Percentiles rank a stretch among this genome's conserved stretches.
phyloP scores from a whole-genome alignment of 148 eudicot species.

The Chenopodium album region DNA sequence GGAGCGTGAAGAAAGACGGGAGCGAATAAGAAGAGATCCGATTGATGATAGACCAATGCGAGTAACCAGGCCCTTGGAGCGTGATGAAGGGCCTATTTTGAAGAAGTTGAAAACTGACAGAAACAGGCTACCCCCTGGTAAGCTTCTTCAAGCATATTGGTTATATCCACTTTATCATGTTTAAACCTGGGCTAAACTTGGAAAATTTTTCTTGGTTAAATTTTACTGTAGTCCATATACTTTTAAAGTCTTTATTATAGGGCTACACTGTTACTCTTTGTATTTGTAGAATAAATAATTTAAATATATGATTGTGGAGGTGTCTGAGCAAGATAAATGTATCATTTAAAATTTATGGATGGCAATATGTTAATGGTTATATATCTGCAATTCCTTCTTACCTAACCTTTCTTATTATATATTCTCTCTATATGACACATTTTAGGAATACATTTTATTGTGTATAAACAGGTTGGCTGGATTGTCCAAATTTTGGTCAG shows the following conservation, averaged over 20 bases:
- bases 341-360: not conserved
- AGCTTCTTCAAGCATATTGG: conserved; percentile 15
- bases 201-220: not conserved
- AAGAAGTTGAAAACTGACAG: conserved; percentile 61
- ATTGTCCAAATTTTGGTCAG: conserved; percentile 75
- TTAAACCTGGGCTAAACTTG: not conserved
- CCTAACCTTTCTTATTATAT: not conserved
- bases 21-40: conserved; percentile 59
- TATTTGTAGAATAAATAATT: not conserved
- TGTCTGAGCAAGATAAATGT: not conserved
- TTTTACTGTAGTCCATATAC: not conserved
- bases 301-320: not conserved
- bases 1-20: conserved; percentile 98
- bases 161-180: not conserved
- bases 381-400: not conserved
- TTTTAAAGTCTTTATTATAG: not conserved
- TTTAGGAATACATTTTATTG: not conserved
- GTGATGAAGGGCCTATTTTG: conserved; percentile 46
- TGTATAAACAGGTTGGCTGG: conserved; percentile 78
- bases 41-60: conserved; percentile 69
- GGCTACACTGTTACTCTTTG: not conserved
- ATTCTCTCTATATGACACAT: not conserved
- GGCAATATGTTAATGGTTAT: not conserved
- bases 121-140: conserved; percentile 87
- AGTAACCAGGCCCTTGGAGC: conserved; percentile 38